Evolutionary conservation across 2,329 filamentous ascomycete genomes (phyloP).

Genomic region (Cytospora piceicola): DNA sequence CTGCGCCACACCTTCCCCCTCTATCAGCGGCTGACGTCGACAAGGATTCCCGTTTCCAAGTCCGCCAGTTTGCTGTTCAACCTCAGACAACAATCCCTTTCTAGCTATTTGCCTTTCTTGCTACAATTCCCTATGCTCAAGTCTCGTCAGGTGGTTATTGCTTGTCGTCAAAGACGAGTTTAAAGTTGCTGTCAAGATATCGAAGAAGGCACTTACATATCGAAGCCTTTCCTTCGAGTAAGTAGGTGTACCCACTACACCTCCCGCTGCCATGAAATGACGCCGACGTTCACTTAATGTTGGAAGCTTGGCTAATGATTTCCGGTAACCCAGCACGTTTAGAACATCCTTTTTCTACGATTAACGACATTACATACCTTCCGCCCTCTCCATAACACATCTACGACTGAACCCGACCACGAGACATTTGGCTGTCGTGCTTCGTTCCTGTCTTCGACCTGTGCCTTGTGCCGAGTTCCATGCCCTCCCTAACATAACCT

Average conservation of each 20-base stretch:
- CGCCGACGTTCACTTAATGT: neutral
- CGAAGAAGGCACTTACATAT: neutral
- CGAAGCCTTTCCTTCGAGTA: neutral
- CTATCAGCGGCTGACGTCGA: constrained; percentile 23
- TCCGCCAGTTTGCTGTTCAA: neutral
- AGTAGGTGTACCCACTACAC: neutral
- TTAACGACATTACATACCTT: constrained; percentile 17
- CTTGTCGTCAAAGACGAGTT: neutral
- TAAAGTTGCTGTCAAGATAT: neutral
- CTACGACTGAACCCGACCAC: neutral
- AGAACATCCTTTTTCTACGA: constrained; percentile 7
- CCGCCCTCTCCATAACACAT: neutral
- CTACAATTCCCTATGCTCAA: constrained; percentile 6
- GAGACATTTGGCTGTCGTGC: neutral
- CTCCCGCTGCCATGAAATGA: neutral
- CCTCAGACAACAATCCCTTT: neutral
- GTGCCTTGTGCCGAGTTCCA: constrained; percentile 20
- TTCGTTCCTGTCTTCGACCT: neutral
- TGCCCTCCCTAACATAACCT: constrained; percentile 21
- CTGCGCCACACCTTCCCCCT: constrained; percentile 23
- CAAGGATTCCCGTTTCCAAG: constrained; percentile 9
- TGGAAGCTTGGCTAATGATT: constrained; percentile 14
- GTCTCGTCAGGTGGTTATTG: neutral
- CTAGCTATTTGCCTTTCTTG: neutral
- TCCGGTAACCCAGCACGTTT: constrained; percentile 1